Evolutionary conservation across 1,139 yeast genomes (phyloP).

Genomic region (Debaryomycetaceae sp.): DNA sequence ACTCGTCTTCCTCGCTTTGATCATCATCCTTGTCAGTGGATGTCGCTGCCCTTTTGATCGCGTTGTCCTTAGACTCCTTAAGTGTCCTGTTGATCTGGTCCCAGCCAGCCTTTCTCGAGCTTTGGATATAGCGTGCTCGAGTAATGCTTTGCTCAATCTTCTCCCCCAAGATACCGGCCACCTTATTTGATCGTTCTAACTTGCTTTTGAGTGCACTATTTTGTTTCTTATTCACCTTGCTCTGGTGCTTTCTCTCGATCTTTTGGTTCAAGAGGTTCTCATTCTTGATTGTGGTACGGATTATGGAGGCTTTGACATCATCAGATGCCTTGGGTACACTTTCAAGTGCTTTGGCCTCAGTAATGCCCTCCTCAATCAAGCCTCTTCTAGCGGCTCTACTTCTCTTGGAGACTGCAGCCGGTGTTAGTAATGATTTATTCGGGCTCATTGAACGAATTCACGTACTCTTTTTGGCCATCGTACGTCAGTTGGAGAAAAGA

Average conservation of each 20-base stretch:
- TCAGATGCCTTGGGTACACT: slow-evolving; percentile 56
- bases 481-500: neutral
- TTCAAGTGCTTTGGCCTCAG: slow-evolving; percentile 41
- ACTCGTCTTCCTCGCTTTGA: slow-evolving; percentile 31
- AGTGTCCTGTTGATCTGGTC: slow-evolving; percentile 56
- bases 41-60: slow-evolving; percentile 8
- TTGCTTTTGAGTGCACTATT: slow-evolving; percentile 32
- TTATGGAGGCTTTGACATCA: slow-evolving; percentile 58
- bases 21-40: slow-evolving; percentile 20
- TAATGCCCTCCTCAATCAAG: slow-evolving; percentile 32
- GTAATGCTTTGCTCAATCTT: slow-evolving; percentile 63
- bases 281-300: slow-evolving; percentile 65
- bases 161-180: slow-evolving; percentile 53
- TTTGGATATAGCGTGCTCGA: slow-evolving; percentile 58
- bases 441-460: slow-evolving; percentile 5
- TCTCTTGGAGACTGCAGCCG: slow-evolving; percentile 56
- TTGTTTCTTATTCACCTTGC: slow-evolving; percentile 29
- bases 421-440: slow-evolving; percentile 14
- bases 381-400: slow-evolving; percentile 80
- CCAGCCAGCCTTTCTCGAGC: slow-evolving; percentile 69
- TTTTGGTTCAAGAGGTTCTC: slow-evolving; percentile 58
- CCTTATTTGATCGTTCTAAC: slow-evolving; percentile 46
- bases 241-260: slow-evolving; percentile 29
- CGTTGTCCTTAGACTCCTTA: slow-evolving; percentile 21
- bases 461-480: slow-evolving; percentile 31